phyloP scores from a whole-genome alignment of 495 filamentous ascomycete species.

The Xylaria venustula region DNA sequence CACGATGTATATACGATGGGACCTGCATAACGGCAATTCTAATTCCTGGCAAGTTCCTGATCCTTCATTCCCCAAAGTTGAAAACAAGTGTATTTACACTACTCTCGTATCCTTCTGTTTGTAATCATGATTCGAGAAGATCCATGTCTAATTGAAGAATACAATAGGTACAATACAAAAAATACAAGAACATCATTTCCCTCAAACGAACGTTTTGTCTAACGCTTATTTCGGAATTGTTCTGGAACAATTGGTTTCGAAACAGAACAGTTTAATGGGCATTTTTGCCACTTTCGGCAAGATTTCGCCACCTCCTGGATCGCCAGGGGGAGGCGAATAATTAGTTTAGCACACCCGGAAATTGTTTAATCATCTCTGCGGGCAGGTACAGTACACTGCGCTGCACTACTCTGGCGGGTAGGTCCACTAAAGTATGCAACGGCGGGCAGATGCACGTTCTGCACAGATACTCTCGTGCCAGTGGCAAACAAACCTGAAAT shows the following conservation, averaged over 20 bases:
- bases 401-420: too few species aligned
- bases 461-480: too few species aligned
- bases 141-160: too few species aligned
- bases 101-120: too few species aligned
- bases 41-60: neutral
- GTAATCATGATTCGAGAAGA: too few species aligned
- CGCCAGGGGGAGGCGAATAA: slow-evolving; percentile 32
- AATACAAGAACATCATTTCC: too few species aligned
- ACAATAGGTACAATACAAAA: too few species aligned
- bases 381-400: too few species aligned
- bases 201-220: neutral
- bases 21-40: neutral
- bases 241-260: slow-evolving; percentile 10
- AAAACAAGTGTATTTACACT: neutral
- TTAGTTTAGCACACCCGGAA: neutral
- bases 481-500: too few species aligned
- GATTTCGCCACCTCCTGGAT: slow-evolving; percentile 34
- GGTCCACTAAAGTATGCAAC: too few species aligned
- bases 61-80: neutral
- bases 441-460: too few species aligned
- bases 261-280: neutral
- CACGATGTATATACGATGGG: neutral
- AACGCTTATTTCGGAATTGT: slow-evolving; percentile 9
- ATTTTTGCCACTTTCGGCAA: neutral
- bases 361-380: too few species aligned